Conservation (phyloP, 768 basidiomycete species). For the Lactifluus subvellereus region DNA sequence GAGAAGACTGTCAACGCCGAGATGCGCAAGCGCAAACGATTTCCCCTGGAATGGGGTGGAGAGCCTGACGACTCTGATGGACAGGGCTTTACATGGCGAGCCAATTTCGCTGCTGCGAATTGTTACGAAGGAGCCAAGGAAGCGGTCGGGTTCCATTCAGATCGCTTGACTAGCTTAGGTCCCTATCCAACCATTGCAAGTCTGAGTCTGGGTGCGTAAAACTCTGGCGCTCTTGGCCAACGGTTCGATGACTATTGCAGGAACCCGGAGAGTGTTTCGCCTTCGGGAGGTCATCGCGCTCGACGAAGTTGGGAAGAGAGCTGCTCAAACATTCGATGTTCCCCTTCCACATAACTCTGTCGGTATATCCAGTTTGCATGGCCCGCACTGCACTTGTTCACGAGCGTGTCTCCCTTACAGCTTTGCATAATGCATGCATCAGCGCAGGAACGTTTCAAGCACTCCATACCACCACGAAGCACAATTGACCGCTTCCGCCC, state of each 20-base stretch:
- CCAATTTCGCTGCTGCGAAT: slow-evolving; percentile 82
- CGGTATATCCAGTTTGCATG: slow-evolving; percentile 24
- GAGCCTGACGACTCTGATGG: slow-evolving; percentile 23
- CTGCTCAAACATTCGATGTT: slow-evolving; percentile 69
- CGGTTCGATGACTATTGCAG: slow-evolving; percentile 26
- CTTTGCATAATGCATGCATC: slow-evolving; percentile 84
- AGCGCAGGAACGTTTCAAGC: slow-evolving; percentile 79
- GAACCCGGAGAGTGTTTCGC: slow-evolving; percentile 64
- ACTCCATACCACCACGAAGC: slow-evolving; percentile 66
- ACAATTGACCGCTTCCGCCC: slow-evolving; percentile 71
- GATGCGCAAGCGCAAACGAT: slow-evolving; percentile 53
- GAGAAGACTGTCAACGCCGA: slow-evolving; percentile 69
- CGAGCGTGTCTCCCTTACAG: slow-evolving; percentile 33
- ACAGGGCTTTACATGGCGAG: slow-evolving; percentile 48
- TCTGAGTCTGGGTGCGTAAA: slow-evolving; percentile 59
- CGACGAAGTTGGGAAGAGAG: slow-evolving; percentile 49
- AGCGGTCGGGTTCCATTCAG: slow-evolving; percentile 77
- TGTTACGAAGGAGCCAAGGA: slow-evolving; percentile 80
- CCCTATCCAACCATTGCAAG: slow-evolving; percentile 85
- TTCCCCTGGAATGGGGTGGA: slow-evolving; percentile 61
- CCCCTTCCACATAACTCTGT: slow-evolving; percentile 78
- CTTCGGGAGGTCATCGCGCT: slow-evolving; percentile 71
- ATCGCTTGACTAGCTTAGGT: slow-evolving; percentile 74
- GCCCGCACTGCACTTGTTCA: slow-evolving; percentile 1
- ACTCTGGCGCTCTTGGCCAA: not conserved